phyloP scores from a whole-genome alignment of 1,284 basidiomycete genomes.

The Trametes sp. region DNA sequence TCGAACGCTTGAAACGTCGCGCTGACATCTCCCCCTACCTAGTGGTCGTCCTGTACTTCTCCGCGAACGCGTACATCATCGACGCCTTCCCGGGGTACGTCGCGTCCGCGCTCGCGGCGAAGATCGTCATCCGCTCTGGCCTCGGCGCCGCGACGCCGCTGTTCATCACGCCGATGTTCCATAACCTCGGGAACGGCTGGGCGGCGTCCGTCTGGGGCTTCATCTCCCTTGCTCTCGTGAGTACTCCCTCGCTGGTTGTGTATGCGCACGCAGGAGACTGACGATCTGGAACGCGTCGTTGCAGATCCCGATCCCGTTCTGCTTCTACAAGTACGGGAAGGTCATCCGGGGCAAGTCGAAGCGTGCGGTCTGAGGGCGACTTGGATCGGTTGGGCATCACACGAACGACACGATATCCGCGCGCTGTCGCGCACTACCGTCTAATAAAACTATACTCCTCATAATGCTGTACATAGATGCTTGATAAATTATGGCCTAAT shows the following conservation, averaged over 20 bases:
- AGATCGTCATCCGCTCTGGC: slow-evolving; percentile 71
- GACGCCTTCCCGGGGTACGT: slow-evolving; percentile 71
- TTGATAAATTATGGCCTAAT: neutral
- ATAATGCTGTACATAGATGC: neutral
- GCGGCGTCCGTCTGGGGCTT: slow-evolving; percentile 50
- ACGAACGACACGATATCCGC: too few species aligned
- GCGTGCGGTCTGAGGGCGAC: slow-evolving; percentile 4
- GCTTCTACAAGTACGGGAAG: slow-evolving; percentile 22
- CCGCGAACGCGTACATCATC: slow-evolving; percentile 61
- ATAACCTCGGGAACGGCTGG: slow-evolving; percentile 59
- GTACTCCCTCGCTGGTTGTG: slow-evolving; percentile 7
- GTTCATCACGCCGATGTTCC: slow-evolving; percentile 61
- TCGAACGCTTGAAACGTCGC: too few species aligned
- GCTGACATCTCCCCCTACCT: neutral
- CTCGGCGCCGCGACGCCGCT: slow-evolving; percentile 75
- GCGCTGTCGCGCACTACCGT: too few species aligned
- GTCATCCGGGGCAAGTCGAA: slow-evolving; percentile 21
- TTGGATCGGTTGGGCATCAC: too few species aligned
- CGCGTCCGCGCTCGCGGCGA: slow-evolving; percentile 79
- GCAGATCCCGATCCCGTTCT: slow-evolving; percentile 23
- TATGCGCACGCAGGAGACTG: neutral
- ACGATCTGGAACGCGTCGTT: neutral
- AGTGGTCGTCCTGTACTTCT: slow-evolving; percentile 40
- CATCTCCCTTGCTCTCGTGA: slow-evolving; percentile 50
- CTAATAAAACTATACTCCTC: neutral